Base-by-base conservation (phyloP, 495 filamentous ascomycete species). In the Aspergillus sclerotioniger region DNA sequence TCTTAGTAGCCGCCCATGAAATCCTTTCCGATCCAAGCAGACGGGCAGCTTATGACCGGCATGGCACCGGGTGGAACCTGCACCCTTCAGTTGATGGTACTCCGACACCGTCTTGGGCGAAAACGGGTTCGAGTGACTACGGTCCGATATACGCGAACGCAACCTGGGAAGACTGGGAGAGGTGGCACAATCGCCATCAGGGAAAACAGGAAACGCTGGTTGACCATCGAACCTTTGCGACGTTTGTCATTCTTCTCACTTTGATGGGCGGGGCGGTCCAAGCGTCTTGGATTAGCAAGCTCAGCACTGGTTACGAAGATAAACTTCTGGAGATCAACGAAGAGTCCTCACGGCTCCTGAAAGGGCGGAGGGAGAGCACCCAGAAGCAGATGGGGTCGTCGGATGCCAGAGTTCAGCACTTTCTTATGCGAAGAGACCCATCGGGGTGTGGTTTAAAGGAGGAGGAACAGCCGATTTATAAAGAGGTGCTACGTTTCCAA, bases 91-190 rank as follows among this genome's bases (percentile, higher is more conserved):
- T 31, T 21, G 8, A 12, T 9, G 59, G 33, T 8, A 41, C 54
- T 31, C 37, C 44, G 6, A 37, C 50, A 6, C 55, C 59, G 8
- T 56, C 58, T 16, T 73, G 58, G 59, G 43, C 47, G 6, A 51
- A 21, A 16, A 21, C 61, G 3, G 63, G 60, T 19, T 56, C 41
- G 68, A 76, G 56, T 47, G 68, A 57, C 46, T 73, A 55, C 63
- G 77, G 68, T 51, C 75, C 69, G 37, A 85, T 93, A 20, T 85
- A 83, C 65, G 76, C 79, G 57, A 97, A 97, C 66, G 95, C 91
- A 12, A 98, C 93, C 0, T 98, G 94, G 94, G 94, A 98, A 67
- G 95, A 98, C 68, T 98, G 95, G 94, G 92, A 98, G 74, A 80
- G 80, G 41, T 98, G 90, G 88, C 83, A 90, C 62, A 76, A 83